Evolutionary conservation across 352 stramenopile species (phyloP).

Genomic region (Phytophthora parvispora): DNA sequence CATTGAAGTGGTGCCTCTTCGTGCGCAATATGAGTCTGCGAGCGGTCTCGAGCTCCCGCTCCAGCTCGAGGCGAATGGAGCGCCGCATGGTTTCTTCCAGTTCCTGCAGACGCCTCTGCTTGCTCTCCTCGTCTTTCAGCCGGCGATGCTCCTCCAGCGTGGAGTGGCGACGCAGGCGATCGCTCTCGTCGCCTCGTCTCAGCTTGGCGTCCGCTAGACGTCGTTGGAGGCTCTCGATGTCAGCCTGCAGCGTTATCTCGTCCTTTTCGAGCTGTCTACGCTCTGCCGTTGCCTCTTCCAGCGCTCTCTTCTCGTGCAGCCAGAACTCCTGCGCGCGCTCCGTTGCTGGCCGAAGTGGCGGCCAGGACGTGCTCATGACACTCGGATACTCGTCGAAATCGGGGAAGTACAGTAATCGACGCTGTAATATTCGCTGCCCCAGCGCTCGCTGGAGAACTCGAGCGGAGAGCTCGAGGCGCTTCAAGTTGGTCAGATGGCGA

Average conservation of each 20-base stretch:
- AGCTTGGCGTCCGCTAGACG: constrained; percentile 37
- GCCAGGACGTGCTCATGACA: constrained; percentile 28
- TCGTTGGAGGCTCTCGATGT: constrained; percentile 41
- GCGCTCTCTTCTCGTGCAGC: constrained; percentile 18
- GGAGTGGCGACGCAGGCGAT: constrained; percentile 60
- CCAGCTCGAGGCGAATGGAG: constrained; percentile 71
- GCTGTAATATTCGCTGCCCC: constrained; percentile 31
- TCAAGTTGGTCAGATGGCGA: constrained; percentile 37
- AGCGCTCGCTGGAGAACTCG: constrained; percentile 61
- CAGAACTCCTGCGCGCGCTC: constrained; percentile 31
- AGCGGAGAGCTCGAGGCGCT: constrained; percentile 43
- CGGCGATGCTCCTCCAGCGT: constrained; percentile 52
- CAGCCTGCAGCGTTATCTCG: constrained; percentile 33
- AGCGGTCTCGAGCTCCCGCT: constrained; percentile 66
- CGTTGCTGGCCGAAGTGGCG: constrained; percentile 7
- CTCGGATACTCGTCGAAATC: constrained; percentile 43
- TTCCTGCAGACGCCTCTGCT: constrained; percentile 45
- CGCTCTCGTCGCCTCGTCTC: constrained; percentile 41
- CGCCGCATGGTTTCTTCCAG: constrained; percentile 55
- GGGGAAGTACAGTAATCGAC: constrained; percentile 30
- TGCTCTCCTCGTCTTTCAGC: constrained; percentile 58
- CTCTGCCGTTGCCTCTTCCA: constrained; percentile 26
- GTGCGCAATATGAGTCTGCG: constrained; percentile 49
- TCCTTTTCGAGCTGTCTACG: constrained; percentile 37
- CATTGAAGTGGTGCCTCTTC: constrained; percentile 35